Conservation (phyloP, 2,329 filamentous ascomycete genomes). For the Aspergillus sp. region DNA sequence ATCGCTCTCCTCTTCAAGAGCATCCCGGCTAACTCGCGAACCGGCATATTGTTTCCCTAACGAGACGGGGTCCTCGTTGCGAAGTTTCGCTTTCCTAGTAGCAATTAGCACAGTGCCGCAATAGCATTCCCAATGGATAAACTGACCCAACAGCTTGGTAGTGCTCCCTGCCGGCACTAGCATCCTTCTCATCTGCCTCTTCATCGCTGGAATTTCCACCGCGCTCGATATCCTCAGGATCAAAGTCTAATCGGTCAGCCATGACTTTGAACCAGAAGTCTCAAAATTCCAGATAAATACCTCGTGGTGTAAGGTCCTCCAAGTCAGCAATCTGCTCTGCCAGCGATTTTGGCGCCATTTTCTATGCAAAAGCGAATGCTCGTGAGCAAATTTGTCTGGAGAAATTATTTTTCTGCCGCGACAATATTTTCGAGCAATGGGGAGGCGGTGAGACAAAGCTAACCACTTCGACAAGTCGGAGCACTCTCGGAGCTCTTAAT, state of each 20-base stretch:
- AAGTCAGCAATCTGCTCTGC: slow-evolving; percentile 63
- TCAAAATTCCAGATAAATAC: slow-evolving; percentile 44
- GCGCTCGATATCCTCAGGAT: slow-evolving; percentile 70
- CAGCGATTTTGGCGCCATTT: slow-evolving; percentile 52
- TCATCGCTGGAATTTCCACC: slow-evolving; percentile 57
- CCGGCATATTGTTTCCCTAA: slow-evolving; percentile 82
- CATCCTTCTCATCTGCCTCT: slow-evolving; percentile 48
- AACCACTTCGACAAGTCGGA: neutral
- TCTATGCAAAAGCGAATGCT: neutral
- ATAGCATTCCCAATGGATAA: neutral
- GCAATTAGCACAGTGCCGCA: slow-evolving; percentile 12
- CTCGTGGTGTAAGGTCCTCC: slow-evolving; percentile 62
- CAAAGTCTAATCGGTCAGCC: slow-evolving; percentile 61
- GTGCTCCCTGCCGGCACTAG: slow-evolving; percentile 72
- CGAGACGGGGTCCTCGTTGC: slow-evolving; percentile 66
- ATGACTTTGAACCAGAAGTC: neutral
- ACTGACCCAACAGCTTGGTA: slow-evolving; percentile 73
- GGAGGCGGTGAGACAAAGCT: slow-evolving; percentile 17
- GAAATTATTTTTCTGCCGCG: slow-evolving; percentile 24
- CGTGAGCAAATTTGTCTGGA: neutral
- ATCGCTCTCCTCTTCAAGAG: slow-evolving; percentile 59
- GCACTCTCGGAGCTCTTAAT: neutral
- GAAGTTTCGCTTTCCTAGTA: slow-evolving; percentile 74
- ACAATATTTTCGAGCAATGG: slow-evolving; percentile 11
- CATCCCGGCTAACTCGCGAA: slow-evolving; percentile 69